Percentiles rank a stretch among this genome's conserved stretches.
Conservation (phyloP, 768 basidiomycete genomes). For the Suillus ampliporus region DNA sequence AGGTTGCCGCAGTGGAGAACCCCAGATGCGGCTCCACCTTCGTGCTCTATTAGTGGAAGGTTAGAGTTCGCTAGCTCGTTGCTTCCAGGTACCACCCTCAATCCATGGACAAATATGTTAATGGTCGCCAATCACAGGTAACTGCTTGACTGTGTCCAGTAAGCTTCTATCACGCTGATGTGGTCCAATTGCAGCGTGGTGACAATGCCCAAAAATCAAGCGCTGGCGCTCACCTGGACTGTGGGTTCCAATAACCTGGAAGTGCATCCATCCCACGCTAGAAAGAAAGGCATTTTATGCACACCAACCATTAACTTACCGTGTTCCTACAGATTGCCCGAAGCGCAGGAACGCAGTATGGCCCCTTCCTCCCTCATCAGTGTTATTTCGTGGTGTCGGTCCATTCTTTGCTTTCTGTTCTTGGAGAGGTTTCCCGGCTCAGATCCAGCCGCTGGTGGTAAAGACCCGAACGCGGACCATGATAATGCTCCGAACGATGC, state of each 20-base stretch:
- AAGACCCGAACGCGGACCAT: neutral
- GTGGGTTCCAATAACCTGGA: neutral
- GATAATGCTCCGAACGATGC: neutral
- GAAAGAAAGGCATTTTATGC: neutral
- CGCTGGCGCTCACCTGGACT: neutral
- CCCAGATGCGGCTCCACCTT: neutral
- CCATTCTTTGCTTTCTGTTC: neutral
- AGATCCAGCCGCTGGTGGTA: neutral
- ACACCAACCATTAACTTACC: neutral
- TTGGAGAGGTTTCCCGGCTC: neutral
- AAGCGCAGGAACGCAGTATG: neutral
- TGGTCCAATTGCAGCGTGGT: neutral
- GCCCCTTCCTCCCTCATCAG: neutral
- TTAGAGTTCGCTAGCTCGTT: neutral
- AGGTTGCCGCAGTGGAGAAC: neutral
- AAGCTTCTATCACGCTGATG: neutral
- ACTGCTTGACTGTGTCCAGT: no score
- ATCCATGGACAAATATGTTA: neutral
- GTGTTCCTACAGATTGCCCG: neutral
- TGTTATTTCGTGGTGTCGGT: neutral
- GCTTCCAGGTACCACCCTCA: neutral
- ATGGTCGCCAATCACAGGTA: neutral
- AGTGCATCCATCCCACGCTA: neutral
- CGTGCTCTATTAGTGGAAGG: no score
- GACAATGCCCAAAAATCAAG: no score